phyloP scores from a whole-genome alignment of 1,284 basidiomycete genomes.

The Leccinum pachyderme region DNA sequence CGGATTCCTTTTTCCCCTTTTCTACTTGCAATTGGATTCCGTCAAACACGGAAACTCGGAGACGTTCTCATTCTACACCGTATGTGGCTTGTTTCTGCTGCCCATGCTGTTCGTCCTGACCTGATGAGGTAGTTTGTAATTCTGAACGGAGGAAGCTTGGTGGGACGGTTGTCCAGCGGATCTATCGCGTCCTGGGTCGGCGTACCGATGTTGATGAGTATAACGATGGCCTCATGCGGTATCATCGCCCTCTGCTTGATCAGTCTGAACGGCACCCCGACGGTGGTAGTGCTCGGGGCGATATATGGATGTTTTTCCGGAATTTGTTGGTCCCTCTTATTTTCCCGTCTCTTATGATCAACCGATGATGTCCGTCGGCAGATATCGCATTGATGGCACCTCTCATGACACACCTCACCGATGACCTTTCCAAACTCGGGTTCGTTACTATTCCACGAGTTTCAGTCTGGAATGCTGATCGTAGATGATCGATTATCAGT shows the following conservation, averaged over 20 bases:
- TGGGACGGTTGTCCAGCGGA: slow-evolving; percentile 27
- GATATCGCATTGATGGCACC: slow-evolving; percentile 35
- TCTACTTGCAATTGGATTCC: slow-evolving; percentile 33
- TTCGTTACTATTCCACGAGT: slow-evolving; percentile 5
- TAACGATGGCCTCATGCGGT: slow-evolving; percentile 29
- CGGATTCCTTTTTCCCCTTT: slow-evolving; percentile 25
- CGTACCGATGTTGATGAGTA: slow-evolving; percentile 15
- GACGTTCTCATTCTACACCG: slow-evolving; percentile 34
- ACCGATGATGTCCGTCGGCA: slow-evolving; percentile 4
- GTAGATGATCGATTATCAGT: slow-evolving; percentile 6
- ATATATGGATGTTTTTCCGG: slow-evolving; percentile 41
- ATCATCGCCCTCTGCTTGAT: slow-evolving; percentile 27
- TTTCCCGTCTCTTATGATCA: not conserved
- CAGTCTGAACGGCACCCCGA: slow-evolving; percentile 13
- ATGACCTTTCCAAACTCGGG: slow-evolving; percentile 33
- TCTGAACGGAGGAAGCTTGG: slow-evolving; percentile 24
- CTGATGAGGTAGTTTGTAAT: slow-evolving; percentile 22
- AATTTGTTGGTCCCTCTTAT: slow-evolving; percentile 27
- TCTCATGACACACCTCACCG: slow-evolving; percentile 31
- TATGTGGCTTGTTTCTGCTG: slow-evolving; percentile 21
- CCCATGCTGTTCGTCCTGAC: not conserved
- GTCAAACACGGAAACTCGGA: slow-evolving; percentile 24
- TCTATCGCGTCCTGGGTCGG: slow-evolving; percentile 23
- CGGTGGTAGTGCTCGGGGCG: slow-evolving; percentile 22
- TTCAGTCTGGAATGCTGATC: not conserved